These are phyloP conservation scores for Colletotrichum nymphaeae DNA, from an alignment of 2,329 filamentous ascomycete genomes.

Conservation along the genomic window DNA sequence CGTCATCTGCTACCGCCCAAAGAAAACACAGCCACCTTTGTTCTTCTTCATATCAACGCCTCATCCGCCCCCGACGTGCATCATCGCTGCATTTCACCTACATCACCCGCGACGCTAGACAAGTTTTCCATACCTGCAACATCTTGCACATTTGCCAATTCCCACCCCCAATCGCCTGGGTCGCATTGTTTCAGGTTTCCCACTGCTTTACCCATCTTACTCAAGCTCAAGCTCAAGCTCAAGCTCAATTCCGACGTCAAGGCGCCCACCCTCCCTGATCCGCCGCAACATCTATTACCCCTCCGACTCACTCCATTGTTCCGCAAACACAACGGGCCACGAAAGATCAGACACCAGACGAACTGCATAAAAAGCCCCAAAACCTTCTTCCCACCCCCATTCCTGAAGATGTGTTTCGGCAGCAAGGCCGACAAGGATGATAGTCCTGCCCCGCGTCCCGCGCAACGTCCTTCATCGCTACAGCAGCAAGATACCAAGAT, in stretches of 20 bases:
- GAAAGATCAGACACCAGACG: conserved; percentile 13
- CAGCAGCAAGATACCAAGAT: conserved; percentile 38
- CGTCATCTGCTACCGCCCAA: no score
- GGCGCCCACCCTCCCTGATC: background rate
- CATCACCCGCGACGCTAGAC: background rate
- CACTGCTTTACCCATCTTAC: background rate
- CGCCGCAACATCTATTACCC: background rate
- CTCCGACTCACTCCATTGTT: background rate
- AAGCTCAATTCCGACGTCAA: conserved; percentile 30
- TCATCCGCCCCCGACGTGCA: background rate
- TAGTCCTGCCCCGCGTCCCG: conserved; percentile 54
- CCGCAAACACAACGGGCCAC: background rate
- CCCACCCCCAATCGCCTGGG: background rate
- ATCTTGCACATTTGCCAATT: background rate
- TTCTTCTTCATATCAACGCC: conserved; percentile 10
- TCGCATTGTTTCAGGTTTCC: conserved; percentile 18
- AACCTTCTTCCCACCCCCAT: background rate
- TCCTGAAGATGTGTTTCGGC: conserved; percentile 60
- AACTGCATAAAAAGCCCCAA: conserved; percentile 19
- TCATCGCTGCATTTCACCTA: background rate
- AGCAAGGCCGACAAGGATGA: conserved; percentile 53
- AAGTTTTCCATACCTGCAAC: background rate
- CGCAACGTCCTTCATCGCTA: conserved; percentile 37
- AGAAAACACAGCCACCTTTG: conserved; percentile 25
- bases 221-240: conserved; percentile 6